These are phyloP conservation scores for Pyrus communis DNA, from an alignment of 306 rosid species.

Conservation along the genomic window DNA sequence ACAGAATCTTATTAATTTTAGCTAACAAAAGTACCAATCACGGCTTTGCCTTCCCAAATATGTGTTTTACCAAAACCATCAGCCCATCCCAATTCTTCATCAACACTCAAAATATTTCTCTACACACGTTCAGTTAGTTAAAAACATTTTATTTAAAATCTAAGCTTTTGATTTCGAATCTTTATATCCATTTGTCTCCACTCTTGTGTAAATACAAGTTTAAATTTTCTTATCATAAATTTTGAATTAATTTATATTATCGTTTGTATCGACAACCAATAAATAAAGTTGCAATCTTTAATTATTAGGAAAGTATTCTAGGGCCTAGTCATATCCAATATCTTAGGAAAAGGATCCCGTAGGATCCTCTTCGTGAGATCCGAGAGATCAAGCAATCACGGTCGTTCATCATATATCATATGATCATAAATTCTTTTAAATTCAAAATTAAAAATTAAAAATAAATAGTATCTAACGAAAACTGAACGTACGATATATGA, in stretches of 20 bases:
- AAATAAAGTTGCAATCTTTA: background rate
- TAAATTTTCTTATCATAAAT: background rate
- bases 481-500: no score
- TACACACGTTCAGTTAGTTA: no score
- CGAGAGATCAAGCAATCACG: rapidly evolving
- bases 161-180: no score
- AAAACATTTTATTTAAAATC: no score
- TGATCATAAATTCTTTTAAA: no score
- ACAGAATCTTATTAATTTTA: background rate
- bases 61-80: background rate
- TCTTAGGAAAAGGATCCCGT: background rate
- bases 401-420: no score
- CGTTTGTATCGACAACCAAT: background rate
- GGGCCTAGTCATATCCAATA: background rate
- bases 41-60: background rate
- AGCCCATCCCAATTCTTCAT: background rate
- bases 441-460: no score
- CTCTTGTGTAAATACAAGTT: background rate
- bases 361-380: no score
- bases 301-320: background rate
- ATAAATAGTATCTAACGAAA: no score
- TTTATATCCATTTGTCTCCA: no score
- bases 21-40: background rate
- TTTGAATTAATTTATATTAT: background rate
- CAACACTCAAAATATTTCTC: background rate